phyloP scores from a whole-genome alignment of 345 rosid genomes.

The Cochlearia excelsa region DNA sequence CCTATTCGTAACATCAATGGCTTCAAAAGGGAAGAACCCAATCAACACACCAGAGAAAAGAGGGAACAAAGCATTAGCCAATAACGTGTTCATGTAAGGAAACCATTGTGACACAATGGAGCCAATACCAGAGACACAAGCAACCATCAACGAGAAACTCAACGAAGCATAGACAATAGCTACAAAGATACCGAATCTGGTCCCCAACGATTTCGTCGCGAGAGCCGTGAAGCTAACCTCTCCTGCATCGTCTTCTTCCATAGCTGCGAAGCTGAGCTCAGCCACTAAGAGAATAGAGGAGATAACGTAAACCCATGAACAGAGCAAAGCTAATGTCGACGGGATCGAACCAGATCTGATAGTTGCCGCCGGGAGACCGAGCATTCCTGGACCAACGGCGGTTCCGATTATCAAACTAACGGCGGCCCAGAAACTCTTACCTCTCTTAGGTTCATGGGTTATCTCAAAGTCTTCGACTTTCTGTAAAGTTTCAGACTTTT shows the following conservation, averaged over 20 bases:
- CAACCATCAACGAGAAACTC: constrained; percentile 78
- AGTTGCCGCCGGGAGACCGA: constrained; percentile 82
- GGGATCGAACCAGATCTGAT: constrained; percentile 74
- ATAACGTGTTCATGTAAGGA: constrained; percentile 58
- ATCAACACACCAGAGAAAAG: constrained; percentile 49
- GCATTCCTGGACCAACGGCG: constrained; percentile 94
- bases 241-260: constrained; percentile 72
- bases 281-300: constrained; percentile 85
- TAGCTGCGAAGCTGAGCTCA: constrained; percentile 79
- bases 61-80: constrained; percentile 68
- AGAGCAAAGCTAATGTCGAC: constrained; percentile 56
- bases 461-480: constrained; percentile 15
- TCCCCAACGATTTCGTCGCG: constrained; percentile 75
- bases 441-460: constrained; percentile 24
- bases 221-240: constrained; percentile 91
- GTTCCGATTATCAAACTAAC: constrained; percentile 85
- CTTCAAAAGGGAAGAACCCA: constrained; percentile 61
- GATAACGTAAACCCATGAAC: constrained; percentile 81
- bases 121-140: constrained; percentile 92
- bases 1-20: constrained; percentile 62
- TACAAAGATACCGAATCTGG: constrained; percentile 61
- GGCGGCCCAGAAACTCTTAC: constrained; percentile 88
- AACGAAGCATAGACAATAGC: constrained; percentile 74
- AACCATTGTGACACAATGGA: constrained; percentile 71
- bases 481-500: constrained; percentile 25